Base-by-base conservation (phyloP, 805 yeast species). In the Yarrowia bubula region DNA sequence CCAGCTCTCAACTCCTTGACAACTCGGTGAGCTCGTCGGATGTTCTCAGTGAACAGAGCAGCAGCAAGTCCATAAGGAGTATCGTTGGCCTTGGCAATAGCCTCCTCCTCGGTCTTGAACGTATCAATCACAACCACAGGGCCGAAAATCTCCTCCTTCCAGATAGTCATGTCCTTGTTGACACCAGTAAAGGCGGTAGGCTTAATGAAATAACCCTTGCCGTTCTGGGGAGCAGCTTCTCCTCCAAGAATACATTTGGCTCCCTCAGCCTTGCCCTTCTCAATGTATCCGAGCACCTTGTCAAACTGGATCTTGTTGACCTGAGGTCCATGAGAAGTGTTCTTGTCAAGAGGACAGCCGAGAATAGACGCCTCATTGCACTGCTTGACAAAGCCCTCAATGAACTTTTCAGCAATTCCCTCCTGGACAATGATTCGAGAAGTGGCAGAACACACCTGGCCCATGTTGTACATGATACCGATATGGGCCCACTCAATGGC, bases 391-490 rank as follows among this genome's bases (percentile, higher is more conserved):
- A 89, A 84, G 69, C 81, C 86, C 39, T 78, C 81, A 66, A 91
- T 75, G 68, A 91, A 84, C 76, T 87, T 81, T 69, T 92, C 97
- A 78, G 92, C 90, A 71, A 91, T 81, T 41, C 84, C 83, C 69
- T 89, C 96, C 78, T 92, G 97, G 67, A 92, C 88, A 75, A 90
- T 89, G 69, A 92, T 80, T 78, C 98, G 86, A 65, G 97, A 91
- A 69, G 96, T 96, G 41, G 97, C 98, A 74, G 92, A 88, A 80
- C 98, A 92, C 66, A 90, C 92, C 80, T 93, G 97, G 79, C 98
- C 98, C 74, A 92, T 87, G 83, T 92, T 92, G 84, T 84, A 90
- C 83, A 87, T 90, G 74, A 92, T 92, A 77, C 97, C 97, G 66
- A 83, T 75, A 66, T 89, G 83, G 70, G 91, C 86, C 82, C 86